Conservation (phyloP, 1,284 basidiomycete genomes). For the Marasmius tenuissimus region DNA sequence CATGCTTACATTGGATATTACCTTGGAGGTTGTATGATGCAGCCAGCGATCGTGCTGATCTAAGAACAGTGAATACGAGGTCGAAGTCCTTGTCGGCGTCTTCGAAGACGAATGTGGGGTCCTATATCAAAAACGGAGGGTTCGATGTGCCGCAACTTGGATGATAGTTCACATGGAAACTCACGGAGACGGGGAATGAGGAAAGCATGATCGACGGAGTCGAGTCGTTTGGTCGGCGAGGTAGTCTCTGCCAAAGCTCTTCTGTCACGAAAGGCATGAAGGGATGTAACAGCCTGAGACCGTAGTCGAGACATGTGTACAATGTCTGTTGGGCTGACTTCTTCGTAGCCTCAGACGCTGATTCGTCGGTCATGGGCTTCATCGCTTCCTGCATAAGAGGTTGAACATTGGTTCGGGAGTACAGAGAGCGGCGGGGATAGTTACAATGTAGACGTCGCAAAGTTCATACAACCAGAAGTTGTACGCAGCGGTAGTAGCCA, state of each 20-base stretch:
- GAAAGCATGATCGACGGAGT: slow-evolving; percentile 91
- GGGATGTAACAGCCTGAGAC: slow-evolving; percentile 89
- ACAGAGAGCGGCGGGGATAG: neutral
- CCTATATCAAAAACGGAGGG: slow-evolving; percentile 36
- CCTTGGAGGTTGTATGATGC: slow-evolving; percentile 90
- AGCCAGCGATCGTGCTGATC: slow-evolving; percentile 82
- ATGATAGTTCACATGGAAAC: slow-evolving; percentile 27
- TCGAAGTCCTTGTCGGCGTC: slow-evolving; percentile 87
- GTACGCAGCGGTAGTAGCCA: slow-evolving; percentile 82
- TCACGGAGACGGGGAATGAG: slow-evolving; percentile 76
- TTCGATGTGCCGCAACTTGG: neutral
- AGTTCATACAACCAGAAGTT: slow-evolving; percentile 99
- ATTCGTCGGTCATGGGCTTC: slow-evolving; percentile 92
- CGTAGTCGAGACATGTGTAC: slow-evolving; percentile 92
- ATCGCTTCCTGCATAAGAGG: slow-evolving; percentile 77
- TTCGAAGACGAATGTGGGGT: slow-evolving; percentile 63
- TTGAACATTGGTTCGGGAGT: slow-evolving; percentile 1
- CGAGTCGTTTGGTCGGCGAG: slow-evolving; percentile 78
- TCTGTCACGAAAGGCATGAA: slow-evolving; percentile 99
- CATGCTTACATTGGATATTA: slow-evolving; percentile 75
- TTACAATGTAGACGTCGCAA: slow-evolving; percentile 96
- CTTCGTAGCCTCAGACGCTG: slow-evolving; percentile 60
- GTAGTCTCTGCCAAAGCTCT: slow-evolving; percentile 97
- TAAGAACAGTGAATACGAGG: slow-evolving; percentile 80
- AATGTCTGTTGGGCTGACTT: slow-evolving; percentile 93